These are phyloP conservation scores for Lodderomyces orthopsilosis DNA, from an alignment of 1,139 yeast species.

Conservation along the genomic window DNA sequence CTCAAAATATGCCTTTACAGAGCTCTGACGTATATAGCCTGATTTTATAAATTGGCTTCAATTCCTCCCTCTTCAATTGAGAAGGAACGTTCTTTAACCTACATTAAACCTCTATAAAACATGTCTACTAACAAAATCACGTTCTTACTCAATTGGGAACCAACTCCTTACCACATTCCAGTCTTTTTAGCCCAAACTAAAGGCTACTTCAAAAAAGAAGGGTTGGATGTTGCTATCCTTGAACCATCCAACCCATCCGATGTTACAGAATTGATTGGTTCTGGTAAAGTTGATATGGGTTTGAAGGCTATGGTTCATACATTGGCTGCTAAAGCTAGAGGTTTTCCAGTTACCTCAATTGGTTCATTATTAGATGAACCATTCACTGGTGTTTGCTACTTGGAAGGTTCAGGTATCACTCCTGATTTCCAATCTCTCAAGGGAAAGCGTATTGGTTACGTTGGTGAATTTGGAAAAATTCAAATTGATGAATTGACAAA, in stretches of 20 bases:
- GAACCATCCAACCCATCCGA: constrained; percentile 61
- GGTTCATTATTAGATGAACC: constrained; percentile 58
- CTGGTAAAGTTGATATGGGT: constrained; percentile 59
- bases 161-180: constrained; percentile 58
- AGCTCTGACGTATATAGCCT: neutral
- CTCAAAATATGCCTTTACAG: constrained; percentile 1
- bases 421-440: constrained; percentile 50
- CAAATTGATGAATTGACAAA: constrained; percentile 56
- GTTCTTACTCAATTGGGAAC: constrained; percentile 55
- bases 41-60: neutral
- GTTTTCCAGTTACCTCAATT: constrained; percentile 55
- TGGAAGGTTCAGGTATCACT: constrained; percentile 51
- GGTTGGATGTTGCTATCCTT: constrained; percentile 49
- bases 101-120: constrained; percentile 1
- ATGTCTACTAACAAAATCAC: constrained; percentile 45
- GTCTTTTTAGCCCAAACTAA: constrained; percentile 49
- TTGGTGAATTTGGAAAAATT: constrained; percentile 59
- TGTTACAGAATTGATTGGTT: constrained; percentile 56
- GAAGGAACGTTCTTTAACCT: neutral
- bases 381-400: constrained; percentile 53
- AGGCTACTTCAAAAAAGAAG: constrained; percentile 52
- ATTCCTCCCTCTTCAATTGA: neutral
- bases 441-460: constrained; percentile 56
- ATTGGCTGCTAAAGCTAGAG: constrained; percentile 58
- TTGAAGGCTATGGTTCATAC: constrained; percentile 62